These are phyloP conservation scores for Fusarium sacchari DNA, from an alignment of 2,329 filamentous ascomycete species.

Conservation along the genomic window DNA sequence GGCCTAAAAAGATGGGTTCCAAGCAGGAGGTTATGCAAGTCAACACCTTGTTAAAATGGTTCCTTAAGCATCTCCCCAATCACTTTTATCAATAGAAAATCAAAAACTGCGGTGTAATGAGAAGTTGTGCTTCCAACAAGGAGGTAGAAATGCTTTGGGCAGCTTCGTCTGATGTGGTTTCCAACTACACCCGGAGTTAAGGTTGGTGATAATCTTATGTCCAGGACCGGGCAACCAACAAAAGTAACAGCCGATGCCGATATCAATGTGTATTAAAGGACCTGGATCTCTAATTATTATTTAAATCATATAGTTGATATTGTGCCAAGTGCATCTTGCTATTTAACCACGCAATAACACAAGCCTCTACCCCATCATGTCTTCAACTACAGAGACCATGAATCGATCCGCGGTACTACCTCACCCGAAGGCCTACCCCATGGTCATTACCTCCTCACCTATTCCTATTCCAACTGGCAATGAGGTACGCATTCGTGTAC, in stretches of 20 bases:
- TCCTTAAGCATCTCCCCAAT: no score
- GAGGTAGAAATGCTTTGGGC: no score
- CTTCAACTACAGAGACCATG: neutral
- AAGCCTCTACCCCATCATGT: neutral
- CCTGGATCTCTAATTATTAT: rapidly evolving
- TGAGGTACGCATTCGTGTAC: neutral
- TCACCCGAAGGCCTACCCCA: neutral
- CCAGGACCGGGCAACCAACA: neutral
- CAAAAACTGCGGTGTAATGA: no score
- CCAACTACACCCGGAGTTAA: neutral
- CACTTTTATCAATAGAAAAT: no score
- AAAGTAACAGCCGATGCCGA: neutral
- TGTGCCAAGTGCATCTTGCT: rapidly evolving
- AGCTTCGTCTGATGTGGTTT: neutral
- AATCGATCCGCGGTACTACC: neutral
- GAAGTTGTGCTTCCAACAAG: no score
- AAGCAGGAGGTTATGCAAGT: no score
- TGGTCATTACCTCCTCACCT: neutral
- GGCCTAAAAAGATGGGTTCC: no score
- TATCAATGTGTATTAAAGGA: neutral
- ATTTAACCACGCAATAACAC: rapidly evolving
- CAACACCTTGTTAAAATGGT: no score
- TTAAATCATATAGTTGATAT: rapidly evolving
- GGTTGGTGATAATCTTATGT: neutral
- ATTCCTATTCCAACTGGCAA: rapidly evolving